Conservation (phyloP, 495 filamentous ascomycete genomes). For the Neurospora sp. region DNA sequence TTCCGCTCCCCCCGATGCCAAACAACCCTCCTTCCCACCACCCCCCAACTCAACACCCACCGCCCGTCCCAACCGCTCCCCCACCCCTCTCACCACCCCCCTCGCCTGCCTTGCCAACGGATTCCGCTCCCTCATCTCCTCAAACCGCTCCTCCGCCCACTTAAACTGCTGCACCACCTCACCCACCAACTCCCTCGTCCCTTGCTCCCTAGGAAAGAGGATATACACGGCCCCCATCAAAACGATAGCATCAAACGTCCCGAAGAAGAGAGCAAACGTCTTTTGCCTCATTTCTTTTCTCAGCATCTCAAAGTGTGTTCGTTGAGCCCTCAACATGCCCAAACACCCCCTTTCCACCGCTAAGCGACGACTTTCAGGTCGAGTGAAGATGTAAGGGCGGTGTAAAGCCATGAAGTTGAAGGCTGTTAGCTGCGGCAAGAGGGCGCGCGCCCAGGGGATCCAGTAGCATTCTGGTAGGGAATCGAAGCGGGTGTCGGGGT, state of each 20-base stretch:
- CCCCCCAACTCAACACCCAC: neutral
- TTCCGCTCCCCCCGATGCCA: neutral
- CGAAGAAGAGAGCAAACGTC: conserved; percentile 34
- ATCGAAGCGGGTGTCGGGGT: conserved; percentile 49
- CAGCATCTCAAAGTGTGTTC: conserved; percentile 30
- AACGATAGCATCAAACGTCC: conserved; percentile 53
- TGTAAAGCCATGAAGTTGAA: conserved; percentile 53
- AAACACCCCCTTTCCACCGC: conserved; percentile 43
- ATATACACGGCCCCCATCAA: conserved; percentile 51
- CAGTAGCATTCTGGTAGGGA: conserved; percentile 39
- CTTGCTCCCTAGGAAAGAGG: conserved; percentile 29
- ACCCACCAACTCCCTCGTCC: conserved; percentile 33
- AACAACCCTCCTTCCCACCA: conserved; percentile 25
- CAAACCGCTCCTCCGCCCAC: conserved; percentile 43
- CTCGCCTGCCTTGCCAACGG: conserved; percentile 42
- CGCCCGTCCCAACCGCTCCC: conserved; percentile 21
- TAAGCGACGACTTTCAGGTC: conserved; percentile 37
- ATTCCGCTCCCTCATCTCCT: conserved; percentile 39
- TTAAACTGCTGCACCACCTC: conserved; percentile 42
- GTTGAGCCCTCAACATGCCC: conserved; percentile 45
- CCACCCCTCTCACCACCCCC: conserved; percentile 39
- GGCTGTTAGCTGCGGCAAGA: conserved; percentile 35
- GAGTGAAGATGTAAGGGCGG: conserved; percentile 52
- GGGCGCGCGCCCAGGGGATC: conserved; percentile 37
- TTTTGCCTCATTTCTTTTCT: neutral